A percentile compares a stretch with the other conserved stretches of the same genome.
These are phyloP conservation scores for Pisolithus microcarpus DNA, from an alignment of 768 basidiomycete species.

Conservation along the genomic window DNA sequence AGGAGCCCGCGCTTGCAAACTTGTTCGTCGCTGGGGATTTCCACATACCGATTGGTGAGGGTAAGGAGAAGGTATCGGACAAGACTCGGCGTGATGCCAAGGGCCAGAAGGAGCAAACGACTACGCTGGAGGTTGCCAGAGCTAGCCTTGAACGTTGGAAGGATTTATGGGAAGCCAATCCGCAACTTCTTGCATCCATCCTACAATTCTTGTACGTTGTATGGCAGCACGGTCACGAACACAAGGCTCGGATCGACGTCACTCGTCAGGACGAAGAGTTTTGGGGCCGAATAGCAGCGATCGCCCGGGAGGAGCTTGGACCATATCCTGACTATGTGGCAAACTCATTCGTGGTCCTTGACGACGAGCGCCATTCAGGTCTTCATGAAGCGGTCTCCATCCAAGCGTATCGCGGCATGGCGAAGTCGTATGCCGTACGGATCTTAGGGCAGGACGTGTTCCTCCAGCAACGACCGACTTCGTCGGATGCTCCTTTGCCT, in stretches of 20 bases:
- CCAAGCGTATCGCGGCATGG: too few species aligned
- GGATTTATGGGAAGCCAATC: slow-evolving; percentile 69
- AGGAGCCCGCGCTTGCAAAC: slow-evolving; percentile 78
- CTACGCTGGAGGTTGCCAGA: slow-evolving; percentile 61
- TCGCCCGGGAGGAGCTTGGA: slow-evolving; percentile 64
- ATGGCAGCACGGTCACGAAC: slow-evolving; percentile 76
- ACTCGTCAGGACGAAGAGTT: slow-evolving; percentile 53
- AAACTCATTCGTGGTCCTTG: slow-evolving; percentile 36
- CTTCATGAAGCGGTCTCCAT: slow-evolving; percentile 54
- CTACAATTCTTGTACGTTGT: slow-evolving; percentile 70
- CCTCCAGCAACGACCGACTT: slow-evolving; percentile 42
- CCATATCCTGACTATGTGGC: slow-evolving; percentile 64
- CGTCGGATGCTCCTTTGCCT: slow-evolving; percentile 27
- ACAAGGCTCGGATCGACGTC: slow-evolving; percentile 49
- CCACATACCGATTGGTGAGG: slow-evolving; percentile 37
- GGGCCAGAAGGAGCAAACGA: slow-evolving; percentile 35
- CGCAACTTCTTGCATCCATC: slow-evolving; percentile 65
- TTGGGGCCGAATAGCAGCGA: slow-evolving; percentile 61
- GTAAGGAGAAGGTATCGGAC: slow-evolving; percentile 25
- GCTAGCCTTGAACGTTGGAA: slow-evolving; percentile 66
- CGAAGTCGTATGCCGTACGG: too few species aligned
- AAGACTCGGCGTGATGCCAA: slow-evolving; percentile 7
- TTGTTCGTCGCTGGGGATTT: slow-evolving; percentile 75
- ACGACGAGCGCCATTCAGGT: slow-evolving; percentile 38
- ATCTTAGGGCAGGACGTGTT: slow-evolving; percentile 57